A percentile compares a stretch with the other conserved stretches of the same genome.
phyloP scores from a whole-genome alignment of 345 rosid species.

The Heritiera fomes region DNA sequence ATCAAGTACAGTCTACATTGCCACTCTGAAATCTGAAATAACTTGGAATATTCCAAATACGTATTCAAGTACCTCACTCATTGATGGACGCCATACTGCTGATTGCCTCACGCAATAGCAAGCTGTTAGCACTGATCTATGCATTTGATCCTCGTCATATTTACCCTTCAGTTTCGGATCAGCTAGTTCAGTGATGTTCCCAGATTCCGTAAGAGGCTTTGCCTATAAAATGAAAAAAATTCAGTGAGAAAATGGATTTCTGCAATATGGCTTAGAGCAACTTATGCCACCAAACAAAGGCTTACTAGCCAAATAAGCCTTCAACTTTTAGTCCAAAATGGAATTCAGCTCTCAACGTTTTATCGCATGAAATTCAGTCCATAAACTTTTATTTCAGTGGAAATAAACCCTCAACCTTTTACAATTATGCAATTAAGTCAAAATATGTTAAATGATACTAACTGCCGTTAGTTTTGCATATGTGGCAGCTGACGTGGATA shows the following conservation, averaged over 20 bases:
- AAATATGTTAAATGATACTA: too few species aligned
- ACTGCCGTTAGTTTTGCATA: too few species aligned
- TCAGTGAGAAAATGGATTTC: background rate
- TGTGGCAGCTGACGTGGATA: too few species aligned
- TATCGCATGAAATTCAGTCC: too few species aligned
- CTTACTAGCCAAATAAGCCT: too few species aligned
- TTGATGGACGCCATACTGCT: conserved; percentile 71
- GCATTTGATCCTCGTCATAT: conserved; percentile 66
- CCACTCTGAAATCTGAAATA: background rate
- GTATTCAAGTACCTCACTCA: conserved; percentile 59
- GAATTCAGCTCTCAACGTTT: too few species aligned
- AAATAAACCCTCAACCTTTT: too few species aligned
- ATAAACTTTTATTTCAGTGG: too few species aligned
- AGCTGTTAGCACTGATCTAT: conserved; percentile 62
- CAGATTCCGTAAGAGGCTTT: conserved; percentile 80
- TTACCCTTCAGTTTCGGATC: conserved; percentile 66
- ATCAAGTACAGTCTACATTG: background rate
- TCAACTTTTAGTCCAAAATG: too few species aligned
- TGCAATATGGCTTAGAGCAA: background rate
- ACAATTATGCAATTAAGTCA: too few species aligned
- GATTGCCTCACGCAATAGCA: conserved; percentile 85
- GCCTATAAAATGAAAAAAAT: conserved; percentile 45
- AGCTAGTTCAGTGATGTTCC: conserved; percentile 53
- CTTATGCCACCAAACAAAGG: background rate
- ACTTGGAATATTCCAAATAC: background rate